Conservation (phyloP, 2,329 filamentous ascomycete genomes). For the Lizonia empirigonia region DNA sequence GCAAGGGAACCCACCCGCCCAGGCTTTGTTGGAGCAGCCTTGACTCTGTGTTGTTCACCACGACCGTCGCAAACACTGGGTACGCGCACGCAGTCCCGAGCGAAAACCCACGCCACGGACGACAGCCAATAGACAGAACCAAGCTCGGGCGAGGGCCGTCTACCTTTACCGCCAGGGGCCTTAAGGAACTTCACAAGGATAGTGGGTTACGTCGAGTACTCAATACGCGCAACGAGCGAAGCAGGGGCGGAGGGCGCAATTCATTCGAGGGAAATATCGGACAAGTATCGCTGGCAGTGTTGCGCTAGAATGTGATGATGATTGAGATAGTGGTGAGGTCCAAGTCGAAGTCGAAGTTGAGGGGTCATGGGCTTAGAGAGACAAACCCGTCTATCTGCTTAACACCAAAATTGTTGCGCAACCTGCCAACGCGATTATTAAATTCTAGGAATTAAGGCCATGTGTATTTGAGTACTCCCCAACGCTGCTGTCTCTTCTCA, state of each 20-base stretch:
- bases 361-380: no score
- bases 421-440: no score
- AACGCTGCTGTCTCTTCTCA: no score
- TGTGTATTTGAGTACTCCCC: no score
- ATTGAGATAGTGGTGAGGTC: no score
- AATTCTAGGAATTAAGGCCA: no score
- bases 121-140: slow-evolving; percentile 14
- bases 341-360: no score
- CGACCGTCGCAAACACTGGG: slow-evolving; percentile 17
- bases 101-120: slow-evolving; percentile 18
- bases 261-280: background rate
- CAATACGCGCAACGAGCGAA: slow-evolving; percentile 20
- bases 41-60: slow-evolving; percentile 13
- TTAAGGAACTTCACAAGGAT: slow-evolving; percentile 20
- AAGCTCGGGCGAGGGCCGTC: slow-evolving; percentile 10
- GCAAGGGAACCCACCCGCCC: slow-evolving; percentile 21
- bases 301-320: no score
- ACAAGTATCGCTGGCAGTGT: no score
- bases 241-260: slow-evolving; percentile 13
- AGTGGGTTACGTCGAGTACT: slow-evolving; percentile 14
- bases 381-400: no score
- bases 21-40: slow-evolving; percentile 22
- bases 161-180: slow-evolving; percentile 22
- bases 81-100: slow-evolving; percentile 13
- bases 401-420: no score